Percentiles rank a stretch among this genome's conserved stretches.
Conservation (phyloP, 352 stramenopile genomes). For the Phytophthora podocarpi region DNA sequence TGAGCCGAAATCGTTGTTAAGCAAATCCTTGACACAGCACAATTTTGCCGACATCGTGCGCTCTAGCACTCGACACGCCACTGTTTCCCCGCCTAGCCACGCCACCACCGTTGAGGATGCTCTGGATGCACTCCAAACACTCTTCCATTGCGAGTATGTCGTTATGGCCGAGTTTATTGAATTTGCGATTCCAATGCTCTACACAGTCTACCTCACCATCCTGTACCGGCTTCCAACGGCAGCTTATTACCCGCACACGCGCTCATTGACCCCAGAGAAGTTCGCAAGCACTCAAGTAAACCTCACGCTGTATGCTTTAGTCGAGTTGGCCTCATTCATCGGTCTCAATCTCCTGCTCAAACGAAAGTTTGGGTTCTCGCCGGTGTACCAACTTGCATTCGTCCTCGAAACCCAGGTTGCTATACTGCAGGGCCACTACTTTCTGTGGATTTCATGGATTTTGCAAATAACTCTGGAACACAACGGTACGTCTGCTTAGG, state of each 20-base stretch:
- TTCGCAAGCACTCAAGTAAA: constrained; percentile 6
- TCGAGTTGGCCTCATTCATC: constrained; percentile 29
- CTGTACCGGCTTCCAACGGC: constrained; percentile 29
- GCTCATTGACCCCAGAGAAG: constrained; percentile 5
- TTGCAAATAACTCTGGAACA: constrained; percentile 32
- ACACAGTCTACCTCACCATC: constrained; percentile 24
- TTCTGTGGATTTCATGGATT: constrained; percentile 34
- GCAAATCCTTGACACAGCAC: not conserved
- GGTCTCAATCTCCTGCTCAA: constrained; percentile 11
- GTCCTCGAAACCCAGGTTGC: constrained; percentile 35
- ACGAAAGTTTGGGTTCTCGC: constrained; percentile 23
- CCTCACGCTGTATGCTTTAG: constrained; percentile 21
- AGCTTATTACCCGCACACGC: constrained; percentile 15
- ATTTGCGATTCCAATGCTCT: constrained; percentile 34
- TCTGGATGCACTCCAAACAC: constrained; percentile 19
- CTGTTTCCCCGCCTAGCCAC: not conserved
- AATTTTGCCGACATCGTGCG: constrained; percentile 1
- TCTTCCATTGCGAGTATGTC: constrained; percentile 43
- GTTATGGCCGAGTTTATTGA: constrained; percentile 42
- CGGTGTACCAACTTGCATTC: constrained; percentile 39
- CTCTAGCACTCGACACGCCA: not conserved
- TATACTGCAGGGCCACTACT: constrained; percentile 24
- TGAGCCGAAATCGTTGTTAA: not conserved
- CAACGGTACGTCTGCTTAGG: constrained; percentile 24
- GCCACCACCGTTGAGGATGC: not conserved